Evolutionary conservation across 495 filamentous ascomycete species (phyloP), one percentile per base, ranked within the genome.

Genomic region (Paragyromitra xinjiangensis): DNA sequence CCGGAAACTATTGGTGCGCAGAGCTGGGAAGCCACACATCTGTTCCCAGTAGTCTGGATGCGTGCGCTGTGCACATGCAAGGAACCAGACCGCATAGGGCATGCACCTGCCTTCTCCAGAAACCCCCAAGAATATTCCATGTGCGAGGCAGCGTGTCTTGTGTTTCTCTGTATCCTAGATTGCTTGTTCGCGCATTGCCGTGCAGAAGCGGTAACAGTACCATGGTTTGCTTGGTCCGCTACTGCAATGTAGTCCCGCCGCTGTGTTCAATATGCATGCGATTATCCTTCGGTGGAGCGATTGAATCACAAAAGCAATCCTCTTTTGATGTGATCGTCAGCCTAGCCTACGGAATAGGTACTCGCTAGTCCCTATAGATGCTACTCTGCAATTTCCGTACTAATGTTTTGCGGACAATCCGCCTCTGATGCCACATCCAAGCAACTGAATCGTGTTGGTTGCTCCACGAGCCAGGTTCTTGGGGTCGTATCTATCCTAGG

Each of bases 151-250:
- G 40, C 44, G 65, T 53, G 64, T 75, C 39, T 44, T 24, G 53
- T 64, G 64, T 22, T 50, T 62, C 48, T 3, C 34, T 77, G 59
- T 58, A 24, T 22, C 59, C 14, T 37, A 53, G 63, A 63, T 59
- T 72, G 34, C 73, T 77, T 77, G 74, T 61, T 76, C 73, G 48
- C 66, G 53, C 65, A 69, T 53, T 64, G 40, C 64, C 37, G 39
- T 73, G 74, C 74, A 77, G 74, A 73, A 77, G 69, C 74, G 74
- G 74, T 77, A 77, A 77, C 74, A n/a, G 74, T 77, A 77, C 74
- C 74, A 77, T 77, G 74, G 74, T 77, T 77, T 77, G 69, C 74
- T 77, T 64, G 22, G n/a, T 26, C 73, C 67, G 61, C 74, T 76
- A 76, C 73, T 77, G 69, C 69, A 73, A 44, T 12, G n/a, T 22